phyloP scores from a whole-genome alignment of 2,329 filamentous ascomycete genomes.

The Teratosphaeria viscida region DNA sequence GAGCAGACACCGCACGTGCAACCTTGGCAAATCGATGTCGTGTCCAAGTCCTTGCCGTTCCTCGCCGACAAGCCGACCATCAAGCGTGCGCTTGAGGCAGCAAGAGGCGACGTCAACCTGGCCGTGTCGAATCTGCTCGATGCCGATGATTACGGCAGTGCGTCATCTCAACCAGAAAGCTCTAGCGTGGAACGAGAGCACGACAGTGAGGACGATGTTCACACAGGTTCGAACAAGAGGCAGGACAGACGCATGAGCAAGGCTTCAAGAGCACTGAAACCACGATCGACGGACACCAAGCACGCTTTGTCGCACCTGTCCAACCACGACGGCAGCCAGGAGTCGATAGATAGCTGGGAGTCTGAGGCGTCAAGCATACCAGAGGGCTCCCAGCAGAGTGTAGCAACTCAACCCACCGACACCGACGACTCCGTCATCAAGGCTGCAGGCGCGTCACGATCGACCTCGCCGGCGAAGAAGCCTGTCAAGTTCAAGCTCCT shows the following conservation, averaged over 20 bases:
- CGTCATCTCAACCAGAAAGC: conserved; percentile 34
- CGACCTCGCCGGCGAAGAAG: conserved; percentile 7
- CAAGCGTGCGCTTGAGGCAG: conserved; percentile 42
- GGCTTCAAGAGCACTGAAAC: conserved; percentile 28
- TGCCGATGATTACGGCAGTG: conserved; percentile 33
- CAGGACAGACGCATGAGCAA: conserved; percentile 36
- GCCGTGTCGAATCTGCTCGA: conserved; percentile 45
- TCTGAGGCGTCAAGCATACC: conserved; percentile 23
- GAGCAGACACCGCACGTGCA: conserved; percentile 32
- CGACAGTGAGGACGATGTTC: conserved; percentile 40
- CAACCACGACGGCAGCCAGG: conserved; percentile 24
- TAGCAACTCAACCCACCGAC: conserved; percentile 11
- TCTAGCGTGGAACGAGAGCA: conserved; percentile 43
- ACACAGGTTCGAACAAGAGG: conserved; percentile 43
- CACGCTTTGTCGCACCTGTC: conserved; percentile 23
- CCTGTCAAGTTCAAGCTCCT: conserved; percentile 26
- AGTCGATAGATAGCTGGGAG: conserved; percentile 24
- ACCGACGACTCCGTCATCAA: conserved; percentile 6
- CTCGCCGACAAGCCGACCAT: conserved; percentile 41
- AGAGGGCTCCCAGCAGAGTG: conserved; percentile 16
- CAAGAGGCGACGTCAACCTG: conserved; percentile 43
- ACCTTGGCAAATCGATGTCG: conserved; percentile 47
- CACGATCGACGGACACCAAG: conserved; percentile 16
- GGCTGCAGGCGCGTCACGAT: conserved; percentile 2
- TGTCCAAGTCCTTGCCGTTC: conserved; percentile 42